These are phyloP conservation scores for Diutina siamensis DNA, from an alignment of 1,139 yeast species.

Conservation along the genomic window DNA sequence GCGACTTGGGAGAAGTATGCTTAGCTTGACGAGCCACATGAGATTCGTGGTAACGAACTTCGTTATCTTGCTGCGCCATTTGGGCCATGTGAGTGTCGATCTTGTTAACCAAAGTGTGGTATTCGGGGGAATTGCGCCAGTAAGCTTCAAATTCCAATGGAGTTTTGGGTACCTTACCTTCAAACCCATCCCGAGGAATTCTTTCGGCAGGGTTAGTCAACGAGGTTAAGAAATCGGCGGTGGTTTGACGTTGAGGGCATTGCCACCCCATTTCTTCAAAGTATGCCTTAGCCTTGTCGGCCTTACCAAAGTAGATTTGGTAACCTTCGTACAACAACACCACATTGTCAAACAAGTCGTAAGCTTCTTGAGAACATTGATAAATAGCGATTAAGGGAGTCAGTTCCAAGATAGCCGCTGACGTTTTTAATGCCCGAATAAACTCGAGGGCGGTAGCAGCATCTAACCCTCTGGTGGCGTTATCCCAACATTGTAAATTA, in stretches of 20 bases:
- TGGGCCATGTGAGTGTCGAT: slow-evolving; percentile 21
- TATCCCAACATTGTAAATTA: slow-evolving; percentile 61
- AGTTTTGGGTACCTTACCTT: slow-evolving; percentile 27
- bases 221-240: slow-evolving; percentile 27
- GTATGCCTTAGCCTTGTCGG: slow-evolving; percentile 44
- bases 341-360: slow-evolving; percentile 65
- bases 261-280: slow-evolving; percentile 59
- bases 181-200: slow-evolving; percentile 41
- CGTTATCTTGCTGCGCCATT: slow-evolving; percentile 26
- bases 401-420: slow-evolving; percentile 45
- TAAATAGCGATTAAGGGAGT: slow-evolving; percentile 70
- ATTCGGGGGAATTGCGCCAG: slow-evolving; percentile 12
- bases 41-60: slow-evolving; percentile 9
- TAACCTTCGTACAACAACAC: slow-evolving; percentile 65
- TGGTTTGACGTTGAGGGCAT: slow-evolving; percentile 68
- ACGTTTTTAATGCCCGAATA: slow-evolving; percentile 51
- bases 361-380: slow-evolving; percentile 74
- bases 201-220: slow-evolving; percentile 68
- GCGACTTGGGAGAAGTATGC: slow-evolving; percentile 9
- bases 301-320: slow-evolving; percentile 65
- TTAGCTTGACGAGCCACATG: slow-evolving; percentile 12
- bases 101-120: slow-evolving; percentile 7
- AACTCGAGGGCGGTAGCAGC: slow-evolving; percentile 73
- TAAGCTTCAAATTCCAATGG: slow-evolving; percentile 11
- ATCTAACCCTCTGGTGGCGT: slow-evolving; percentile 67